Conservation (phyloP, 2,329 filamentous ascomycete species). For the Talaromyces albobiverticillius region DNA sequence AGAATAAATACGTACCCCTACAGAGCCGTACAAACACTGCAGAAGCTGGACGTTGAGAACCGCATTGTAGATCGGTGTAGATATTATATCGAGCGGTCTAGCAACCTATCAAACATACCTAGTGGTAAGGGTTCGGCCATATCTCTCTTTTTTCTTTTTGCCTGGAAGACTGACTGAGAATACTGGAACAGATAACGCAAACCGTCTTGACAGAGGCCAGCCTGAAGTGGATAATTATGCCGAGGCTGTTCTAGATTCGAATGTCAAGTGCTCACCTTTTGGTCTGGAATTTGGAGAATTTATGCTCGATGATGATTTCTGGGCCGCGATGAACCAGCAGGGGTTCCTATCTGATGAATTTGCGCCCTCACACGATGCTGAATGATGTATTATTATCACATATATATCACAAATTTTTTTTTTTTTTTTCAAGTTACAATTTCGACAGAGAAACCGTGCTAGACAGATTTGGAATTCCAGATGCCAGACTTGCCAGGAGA, state of each 20-base stretch:
- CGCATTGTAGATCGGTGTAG: neutral
- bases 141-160: neutral
- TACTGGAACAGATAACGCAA: neutral
- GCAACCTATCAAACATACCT: neutral
- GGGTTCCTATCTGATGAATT: no score
- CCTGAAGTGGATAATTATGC: neutral
- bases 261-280: neutral
- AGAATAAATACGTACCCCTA: neutral
- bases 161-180: no score
- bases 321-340: neutral
- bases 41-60: neutral
- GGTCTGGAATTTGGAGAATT: neutral
- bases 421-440: no score
- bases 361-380: no score
- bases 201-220: neutral
- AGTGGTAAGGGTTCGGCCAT: neutral
- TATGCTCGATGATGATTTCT: neutral
- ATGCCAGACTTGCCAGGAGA: conserved; percentile 48
- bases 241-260: neutral
- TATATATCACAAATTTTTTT: no score
- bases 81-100: neutral
- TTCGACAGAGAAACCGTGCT: neutral
- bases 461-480: conserved; percentile 25
- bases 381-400: no score
- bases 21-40: neutral